Conservation (phyloP, 1,284 basidiomycete species). For the Apiotrichum gamsii region DNA sequence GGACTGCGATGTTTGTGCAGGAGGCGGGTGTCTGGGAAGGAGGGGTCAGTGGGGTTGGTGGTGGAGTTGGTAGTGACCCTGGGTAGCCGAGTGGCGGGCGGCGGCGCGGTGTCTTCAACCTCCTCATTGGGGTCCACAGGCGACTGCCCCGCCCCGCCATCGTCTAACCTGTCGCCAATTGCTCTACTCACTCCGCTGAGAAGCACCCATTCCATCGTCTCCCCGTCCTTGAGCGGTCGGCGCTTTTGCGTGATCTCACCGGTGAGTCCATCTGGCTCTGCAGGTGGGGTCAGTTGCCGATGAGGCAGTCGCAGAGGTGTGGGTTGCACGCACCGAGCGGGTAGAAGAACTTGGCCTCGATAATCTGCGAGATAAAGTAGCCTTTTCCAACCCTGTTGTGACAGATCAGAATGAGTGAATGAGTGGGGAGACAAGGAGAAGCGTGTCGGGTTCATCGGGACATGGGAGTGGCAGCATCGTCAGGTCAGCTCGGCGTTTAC, state of each 20-base stretch:
- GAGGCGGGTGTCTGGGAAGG: constrained; percentile 88
- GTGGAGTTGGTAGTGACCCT: too few species aligned
- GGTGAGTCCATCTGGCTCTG: constrained; percentile 56
- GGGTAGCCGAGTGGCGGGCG: constrained; percentile 2
- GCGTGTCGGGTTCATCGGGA: too few species aligned
- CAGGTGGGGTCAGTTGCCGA: background rate
- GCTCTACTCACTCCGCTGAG: constrained; percentile 66
- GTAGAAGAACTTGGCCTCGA: constrained; percentile 73
- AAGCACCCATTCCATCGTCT: constrained; percentile 81
- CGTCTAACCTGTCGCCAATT: too few species aligned
- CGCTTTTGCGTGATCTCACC: constrained; percentile 62
- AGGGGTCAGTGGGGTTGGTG: background rate
- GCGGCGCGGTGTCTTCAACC: too few species aligned
- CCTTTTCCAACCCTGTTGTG: constrained; percentile 59
- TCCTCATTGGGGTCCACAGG: too few species aligned
- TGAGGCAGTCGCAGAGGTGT: too few species aligned
- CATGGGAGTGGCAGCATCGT: too few species aligned
- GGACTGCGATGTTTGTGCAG: constrained; percentile 78
- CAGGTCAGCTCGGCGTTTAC: background rate
- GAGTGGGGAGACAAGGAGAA: too few species aligned
- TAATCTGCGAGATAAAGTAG: constrained; percentile 72
- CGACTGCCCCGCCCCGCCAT: too few species aligned
- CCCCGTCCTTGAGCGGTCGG: constrained; percentile 64
- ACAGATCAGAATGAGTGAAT: too few species aligned
- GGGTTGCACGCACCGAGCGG: constrained; percentile 54